These are phyloP conservation scores for Sugiyamaella castrensis DNA, from an alignment of 1,139 yeast genomes.

Conservation along the genomic window DNA sequence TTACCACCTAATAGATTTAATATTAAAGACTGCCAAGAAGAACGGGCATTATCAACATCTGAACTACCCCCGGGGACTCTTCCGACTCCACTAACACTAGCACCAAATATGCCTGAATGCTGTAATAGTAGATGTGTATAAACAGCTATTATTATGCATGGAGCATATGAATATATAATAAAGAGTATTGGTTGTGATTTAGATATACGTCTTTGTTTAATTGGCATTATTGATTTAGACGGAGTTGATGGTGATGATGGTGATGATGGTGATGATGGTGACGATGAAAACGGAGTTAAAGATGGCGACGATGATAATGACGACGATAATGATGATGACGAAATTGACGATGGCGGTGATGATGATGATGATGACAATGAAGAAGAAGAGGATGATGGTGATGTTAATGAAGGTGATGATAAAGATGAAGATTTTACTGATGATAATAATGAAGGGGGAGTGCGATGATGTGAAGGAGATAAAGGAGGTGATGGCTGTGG, in stretches of 20 bases:
- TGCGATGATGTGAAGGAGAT: too few species aligned
- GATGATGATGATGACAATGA: not conserved
- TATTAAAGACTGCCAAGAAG: conserved; percentile 23
- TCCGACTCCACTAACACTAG: conserved; percentile 13
- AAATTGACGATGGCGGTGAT: not conserved
- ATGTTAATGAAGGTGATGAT: conserved; percentile 4
- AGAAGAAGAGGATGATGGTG: not conserved
- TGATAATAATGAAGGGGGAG: too few species aligned
- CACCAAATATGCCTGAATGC: conserved; percentile 60
- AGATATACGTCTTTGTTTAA: conserved; percentile 34
- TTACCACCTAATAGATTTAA: conserved; percentile 49
- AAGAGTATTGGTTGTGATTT: conserved; percentile 38
- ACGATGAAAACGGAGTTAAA: not conserved
- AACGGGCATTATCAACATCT: conserved; percentile 6
- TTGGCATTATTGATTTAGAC: conserved; percentile 33
- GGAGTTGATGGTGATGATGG: conserved; percentile 5
- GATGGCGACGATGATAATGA: not conserved
- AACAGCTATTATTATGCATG: conserved; percentile 89
- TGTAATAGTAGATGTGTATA: conserved; percentile 92
- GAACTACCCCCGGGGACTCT: conserved; percentile 6
- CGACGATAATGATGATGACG: conserved; percentile 1
- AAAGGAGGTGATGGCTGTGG: conserved; percentile 7
- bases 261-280: not conserved
- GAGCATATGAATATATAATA: conserved; percentile 81
- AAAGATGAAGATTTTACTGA: too few species aligned